Evolutionary conservation across 805 yeast species (phyloP), one percentile per base, ranked within the genome.

Genomic region (Clavispora santaluciae): DNA sequence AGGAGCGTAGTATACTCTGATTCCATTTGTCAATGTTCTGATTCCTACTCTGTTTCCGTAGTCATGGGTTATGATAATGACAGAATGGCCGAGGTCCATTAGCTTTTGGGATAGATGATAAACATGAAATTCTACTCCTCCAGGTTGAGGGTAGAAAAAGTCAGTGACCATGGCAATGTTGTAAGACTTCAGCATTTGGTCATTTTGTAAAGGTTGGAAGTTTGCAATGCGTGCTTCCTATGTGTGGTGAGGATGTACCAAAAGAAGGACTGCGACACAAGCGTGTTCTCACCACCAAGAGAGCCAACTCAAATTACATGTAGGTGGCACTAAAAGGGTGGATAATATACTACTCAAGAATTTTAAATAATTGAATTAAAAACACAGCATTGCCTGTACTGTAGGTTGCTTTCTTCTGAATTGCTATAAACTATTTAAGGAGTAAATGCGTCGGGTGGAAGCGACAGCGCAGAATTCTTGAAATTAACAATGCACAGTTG

Each of bases 71-170:
- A 93, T 75, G 18, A 93, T 78, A 5, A 90, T 65, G 9, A 91
- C 97, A 4, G 86, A 78, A 56, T 90, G 96, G 7, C 96, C 97
- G 29, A 81, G 63, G 16, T 76, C 78, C 8, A 87, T 82, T 40
- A 90, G 75, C 54, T 83, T 79, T 60, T 88, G 95, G 0, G 98
- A 82, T 18, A 93, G 64, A 60, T 93, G 98, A 60, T 87, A 88
- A 13, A 91, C 86, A 59, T 93, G 99, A 46, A 91, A 80, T 60
- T 93, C 99, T 2, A 93, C 95, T 8, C 99, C 99, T 3, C 99
- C 99, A 0, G 97, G 84, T 59, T 93, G 99, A 9, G 99, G 99
- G 64, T 86, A 93, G 76, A 93, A 93, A 70, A 89, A 93, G 63
- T 93, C 99, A 33, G 95, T 86, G 4, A 90, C 86, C 96, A 93